Evolutionary conservation across 73 alveolate species (phyloP).

Genomic region (Tetrahymena borealis): DNA sequence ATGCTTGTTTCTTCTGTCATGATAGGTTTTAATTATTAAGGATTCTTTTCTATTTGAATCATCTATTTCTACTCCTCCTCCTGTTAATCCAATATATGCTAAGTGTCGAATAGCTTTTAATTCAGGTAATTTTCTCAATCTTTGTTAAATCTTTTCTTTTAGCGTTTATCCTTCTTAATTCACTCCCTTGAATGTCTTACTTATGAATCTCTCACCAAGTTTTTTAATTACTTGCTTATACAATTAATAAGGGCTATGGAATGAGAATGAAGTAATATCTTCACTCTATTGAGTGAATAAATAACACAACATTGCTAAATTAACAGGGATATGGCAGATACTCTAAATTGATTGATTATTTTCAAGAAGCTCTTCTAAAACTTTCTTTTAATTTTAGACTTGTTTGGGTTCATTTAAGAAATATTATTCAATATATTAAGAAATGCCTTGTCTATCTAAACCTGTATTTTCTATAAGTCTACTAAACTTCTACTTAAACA

Average conservation of each 20-base stretch:
- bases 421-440: neutral
- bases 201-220: neutral
- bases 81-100: neutral
- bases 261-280: neutral
- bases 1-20: neutral
- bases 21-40: neutral
- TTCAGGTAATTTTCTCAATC: neutral
- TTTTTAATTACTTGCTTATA: neutral
- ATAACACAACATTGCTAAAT: neutral
- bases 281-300: neutral
- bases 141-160: too few species aligned
- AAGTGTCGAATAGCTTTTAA: neutral
- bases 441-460: neutral
- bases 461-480: neutral
- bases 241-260: neutral
- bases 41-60: neutral
- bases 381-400: neutral
- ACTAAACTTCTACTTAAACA: neutral
- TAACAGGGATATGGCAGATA: neutral
- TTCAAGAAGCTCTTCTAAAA: neutral
- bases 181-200: too few species aligned
- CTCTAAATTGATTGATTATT: neutral
- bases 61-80: neutral
- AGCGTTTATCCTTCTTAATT: too few species aligned
- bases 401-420: neutral